A percentile compares a stretch with the other conserved stretches of the same genome.
Evolutionary conservation across 257 asterid species (phyloP).

Genomic region (Jasminum sambac): DNA sequence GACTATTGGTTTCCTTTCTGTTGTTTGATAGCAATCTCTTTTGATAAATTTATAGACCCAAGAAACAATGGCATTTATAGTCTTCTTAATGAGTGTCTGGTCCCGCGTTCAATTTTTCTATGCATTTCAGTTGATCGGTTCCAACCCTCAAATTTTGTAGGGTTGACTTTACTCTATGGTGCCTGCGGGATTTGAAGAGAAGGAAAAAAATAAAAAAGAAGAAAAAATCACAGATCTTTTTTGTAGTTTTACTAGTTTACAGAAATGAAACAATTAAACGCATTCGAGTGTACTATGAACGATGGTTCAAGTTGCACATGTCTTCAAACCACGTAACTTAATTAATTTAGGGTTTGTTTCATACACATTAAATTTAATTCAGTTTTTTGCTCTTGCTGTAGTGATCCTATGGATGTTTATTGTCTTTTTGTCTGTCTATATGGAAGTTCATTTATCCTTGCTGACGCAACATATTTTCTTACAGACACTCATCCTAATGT

Average conservation of each 20-base stretch:
- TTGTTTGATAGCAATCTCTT: not conserved
- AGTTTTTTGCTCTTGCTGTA: too few relatives aligned
- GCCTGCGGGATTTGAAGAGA: not conserved
- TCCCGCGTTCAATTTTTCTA: too few relatives aligned
- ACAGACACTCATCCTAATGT: constrained; percentile 87
- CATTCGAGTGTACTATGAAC: constrained; percentile 3
- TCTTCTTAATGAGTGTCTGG: not conserved
- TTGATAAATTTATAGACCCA: not conserved
- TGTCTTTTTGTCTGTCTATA: constrained; percentile 6
- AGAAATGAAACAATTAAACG: constrained; percentile 1
- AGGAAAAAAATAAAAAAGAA: not conserved
- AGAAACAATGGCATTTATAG: not conserved
- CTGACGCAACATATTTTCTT: constrained; percentile 35
- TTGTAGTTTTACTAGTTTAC: not conserved
- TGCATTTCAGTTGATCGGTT: too few relatives aligned
- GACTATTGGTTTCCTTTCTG: not conserved
- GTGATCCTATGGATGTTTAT: not conserved
- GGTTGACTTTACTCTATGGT: not conserved
- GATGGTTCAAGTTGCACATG: constrained; percentile 1
- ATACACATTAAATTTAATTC: too few relatives aligned
- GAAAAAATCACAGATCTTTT: not conserved
- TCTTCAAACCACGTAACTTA: constrained; percentile 11
- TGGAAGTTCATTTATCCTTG: constrained; percentile 5
- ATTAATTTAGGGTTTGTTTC: not conserved
- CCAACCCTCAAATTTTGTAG: not conserved